Evolutionary conservation across 2,329 filamentous ascomycete species (phyloP).

Genomic region (Verticillium nubilum): DNA sequence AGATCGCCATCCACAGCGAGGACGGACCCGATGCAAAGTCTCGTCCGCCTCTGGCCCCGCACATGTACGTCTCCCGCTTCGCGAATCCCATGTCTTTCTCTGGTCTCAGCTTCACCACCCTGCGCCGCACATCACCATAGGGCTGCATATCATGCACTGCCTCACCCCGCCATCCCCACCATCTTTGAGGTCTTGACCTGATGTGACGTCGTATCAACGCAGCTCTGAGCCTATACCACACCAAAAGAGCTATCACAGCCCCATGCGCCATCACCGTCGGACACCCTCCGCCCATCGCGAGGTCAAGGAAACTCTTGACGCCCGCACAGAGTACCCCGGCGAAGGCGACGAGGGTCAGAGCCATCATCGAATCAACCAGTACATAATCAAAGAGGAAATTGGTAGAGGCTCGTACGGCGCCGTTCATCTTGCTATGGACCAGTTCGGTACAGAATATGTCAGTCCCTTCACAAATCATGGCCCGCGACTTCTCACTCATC

Average conservation of each 20-base stretch:
- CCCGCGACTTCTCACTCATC: constrained; percentile 12
- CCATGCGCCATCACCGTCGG: constrained; percentile 51
- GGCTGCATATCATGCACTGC: constrained; percentile 11
- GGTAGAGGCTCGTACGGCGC: constrained; percentile 94
- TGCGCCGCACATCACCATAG: constrained; percentile 2
- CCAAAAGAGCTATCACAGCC: constrained; percentile 39
- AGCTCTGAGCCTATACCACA: constrained; percentile 13
- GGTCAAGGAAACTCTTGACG: constrained; percentile 83
- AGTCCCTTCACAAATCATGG: too few relatives aligned
- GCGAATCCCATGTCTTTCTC: constrained; percentile 2
- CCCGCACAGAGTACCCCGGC: constrained; percentile 78
- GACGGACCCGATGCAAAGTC: constrained; percentile 3
- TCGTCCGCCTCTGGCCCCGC: constrained; percentile 28
- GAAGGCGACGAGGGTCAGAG: constrained; percentile 77
- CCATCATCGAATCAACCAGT: constrained; percentile 90
- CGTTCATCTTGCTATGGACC: constrained; percentile 84
- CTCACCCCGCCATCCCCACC: constrained; percentile 10
- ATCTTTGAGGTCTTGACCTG: neutral
- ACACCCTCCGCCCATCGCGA: constrained; percentile 53
- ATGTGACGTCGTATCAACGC: constrained; percentile 2
- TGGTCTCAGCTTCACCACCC: neutral
- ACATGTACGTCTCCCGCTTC: constrained; percentile 33
- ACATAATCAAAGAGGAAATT: constrained; percentile 89
- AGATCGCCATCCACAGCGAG: constrained; percentile 10
- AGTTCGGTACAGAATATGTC: constrained; percentile 91